Base-by-base conservation (phyloP, 352 stramenopile genomes). In the Phytophthora citricola region DNA sequence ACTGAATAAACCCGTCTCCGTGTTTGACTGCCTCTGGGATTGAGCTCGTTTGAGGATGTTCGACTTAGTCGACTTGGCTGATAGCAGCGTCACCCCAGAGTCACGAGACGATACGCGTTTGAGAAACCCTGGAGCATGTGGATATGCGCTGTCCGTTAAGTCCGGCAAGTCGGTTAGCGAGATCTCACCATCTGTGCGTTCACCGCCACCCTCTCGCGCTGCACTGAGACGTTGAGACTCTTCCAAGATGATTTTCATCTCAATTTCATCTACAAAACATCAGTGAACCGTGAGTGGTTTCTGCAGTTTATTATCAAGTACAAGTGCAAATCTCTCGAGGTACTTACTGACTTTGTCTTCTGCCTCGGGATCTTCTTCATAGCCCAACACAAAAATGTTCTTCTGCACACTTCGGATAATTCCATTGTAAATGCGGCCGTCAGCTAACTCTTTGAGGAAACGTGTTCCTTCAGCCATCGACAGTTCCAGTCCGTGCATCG, bases 241-340 rank as follows among this genome's bases (percentile, higher is more conserved):
- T 44, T 91, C 79, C 26, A 91, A 58, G 26, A 92, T 79, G 32
- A 91, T 92, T 49, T 83, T 85, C 84, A 92, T 91, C 52, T 92
- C 84, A 34, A 92, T 91, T 44, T 89, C 83, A 39, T 86, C 83
- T 86, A 46, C 1, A 34, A 48, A 47, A 12, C 26, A 31, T 39
- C 12, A 31, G 43, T 15, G 20, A 53, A 32, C 12, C 0, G 14
- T 54, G 39, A 47, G 17, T 2, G 53, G 11, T 32, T 49, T n/a
- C 14, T 48, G 49, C 38, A 36, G 11, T n/a, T 46, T 20, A 49
- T 46, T 20, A 49, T 6, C 43, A 20, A 32, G 5, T 40, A 14
- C 5, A 53, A 50, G 2, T 31, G 17, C 27, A 40, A 26, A 12
- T 39, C 4, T 26, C 24, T 26, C 1, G 34, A 10, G 7, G 4